phyloP scores from a whole-genome alignment of 1,139 yeast genomes.

The Meyerozyma elateridarum region DNA sequence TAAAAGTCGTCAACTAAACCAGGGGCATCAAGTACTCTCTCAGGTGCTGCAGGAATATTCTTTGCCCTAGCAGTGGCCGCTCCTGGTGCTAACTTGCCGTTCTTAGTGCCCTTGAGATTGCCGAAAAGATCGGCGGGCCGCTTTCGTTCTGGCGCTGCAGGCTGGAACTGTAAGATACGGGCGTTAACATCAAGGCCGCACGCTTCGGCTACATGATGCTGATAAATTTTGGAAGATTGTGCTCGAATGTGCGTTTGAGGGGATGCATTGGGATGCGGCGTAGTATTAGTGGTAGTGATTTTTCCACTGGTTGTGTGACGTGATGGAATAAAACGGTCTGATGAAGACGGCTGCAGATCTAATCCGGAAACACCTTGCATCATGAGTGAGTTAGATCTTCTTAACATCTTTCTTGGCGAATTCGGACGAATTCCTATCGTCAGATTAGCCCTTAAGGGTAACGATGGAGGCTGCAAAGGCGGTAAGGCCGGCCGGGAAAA shows the following conservation, averaged over 20 bases:
- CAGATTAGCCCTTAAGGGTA: slow-evolving; percentile 1
- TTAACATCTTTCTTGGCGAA: slow-evolving; percentile 22
- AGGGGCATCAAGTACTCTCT: slow-evolving; percentile 93
- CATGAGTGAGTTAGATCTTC: slow-evolving; percentile 35
- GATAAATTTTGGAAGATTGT: slow-evolving; percentile 67
- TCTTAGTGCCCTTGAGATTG: slow-evolving; percentile 9
- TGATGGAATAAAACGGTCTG: slow-evolving; percentile 43
- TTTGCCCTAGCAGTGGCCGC: slow-evolving; percentile 54
- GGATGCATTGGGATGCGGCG: slow-evolving; percentile 44
- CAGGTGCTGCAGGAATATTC: slow-evolving; percentile 84
- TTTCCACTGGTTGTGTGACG: slow-evolving; percentile 37
- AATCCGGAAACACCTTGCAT: slow-evolving; percentile 23
- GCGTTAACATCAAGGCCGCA: slow-evolving; percentile 86
- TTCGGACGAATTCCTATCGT: slow-evolving; percentile 13
- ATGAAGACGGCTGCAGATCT: too few species aligned
- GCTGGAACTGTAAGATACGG: slow-evolving; percentile 82
- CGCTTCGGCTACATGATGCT: slow-evolving; percentile 87
- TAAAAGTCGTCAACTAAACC: slow-evolving; percentile 92
- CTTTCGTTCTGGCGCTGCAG: slow-evolving; percentile 74
- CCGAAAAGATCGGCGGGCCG: slow-evolving; percentile 50
- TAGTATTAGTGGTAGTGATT: slow-evolving; percentile 25
- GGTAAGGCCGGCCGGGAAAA: slow-evolving; percentile 5
- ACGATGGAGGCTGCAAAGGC: neutral
- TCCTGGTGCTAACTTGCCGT: slow-evolving; percentile 35
- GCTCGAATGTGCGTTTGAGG: slow-evolving; percentile 59